A percentile compares a stretch with the other conserved stretches of the same genome.
phyloP scores from a whole-genome alignment of 345 rosid genomes.

The Camelina hispida region DNA sequence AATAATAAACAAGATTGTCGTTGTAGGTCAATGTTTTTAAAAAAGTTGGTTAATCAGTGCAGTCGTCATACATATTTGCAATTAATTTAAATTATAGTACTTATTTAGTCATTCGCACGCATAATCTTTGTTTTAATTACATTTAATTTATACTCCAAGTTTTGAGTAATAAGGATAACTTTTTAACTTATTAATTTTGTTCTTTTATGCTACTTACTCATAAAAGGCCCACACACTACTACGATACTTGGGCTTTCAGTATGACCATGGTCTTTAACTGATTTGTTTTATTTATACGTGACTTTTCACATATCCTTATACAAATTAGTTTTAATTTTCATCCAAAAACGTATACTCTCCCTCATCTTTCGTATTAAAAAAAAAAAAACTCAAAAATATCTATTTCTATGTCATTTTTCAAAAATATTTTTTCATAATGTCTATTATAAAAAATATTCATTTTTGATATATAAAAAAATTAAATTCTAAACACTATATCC shows the following conservation, averaged over 20 bases:
- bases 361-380: neutral
- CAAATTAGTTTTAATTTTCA: neutral
- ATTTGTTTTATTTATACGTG: too few species aligned
- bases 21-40: neutral
- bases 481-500: too few species aligned
- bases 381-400: too few species aligned
- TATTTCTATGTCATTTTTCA: too few species aligned
- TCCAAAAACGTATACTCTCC: too few species aligned
- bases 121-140: neutral
- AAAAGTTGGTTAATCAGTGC: neutral
- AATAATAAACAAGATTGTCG: neutral
- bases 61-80: neutral
- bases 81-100: too few species aligned
- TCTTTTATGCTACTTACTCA: neutral
- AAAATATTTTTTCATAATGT: too few species aligned
- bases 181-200: neutral
- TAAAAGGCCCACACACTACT: neutral
- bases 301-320: neutral
- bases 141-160: neutral
- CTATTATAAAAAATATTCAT: too few species aligned
- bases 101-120: neutral
- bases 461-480: too few species aligned
- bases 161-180: neutral
- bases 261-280: neutral
- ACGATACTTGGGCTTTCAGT: slow-evolving; percentile 11